Conservation (phyloP, 2,329 filamentous ascomycete genomes). For the Trichoderma atrobrunneum region DNA sequence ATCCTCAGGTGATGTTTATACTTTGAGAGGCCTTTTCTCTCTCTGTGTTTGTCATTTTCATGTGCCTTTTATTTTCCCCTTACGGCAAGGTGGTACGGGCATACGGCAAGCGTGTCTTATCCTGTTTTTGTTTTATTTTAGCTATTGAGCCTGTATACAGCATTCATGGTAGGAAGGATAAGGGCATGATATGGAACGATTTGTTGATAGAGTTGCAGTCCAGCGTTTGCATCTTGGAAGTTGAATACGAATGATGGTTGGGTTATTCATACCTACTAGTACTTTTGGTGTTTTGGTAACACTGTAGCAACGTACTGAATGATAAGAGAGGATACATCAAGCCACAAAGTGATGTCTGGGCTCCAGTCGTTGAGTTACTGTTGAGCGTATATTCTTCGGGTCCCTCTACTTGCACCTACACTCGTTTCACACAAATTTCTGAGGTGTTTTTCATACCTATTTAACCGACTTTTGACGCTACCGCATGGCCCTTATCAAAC, state of each 20-base stretch:
- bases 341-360: rapidly evolving
- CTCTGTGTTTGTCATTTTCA: background rate
- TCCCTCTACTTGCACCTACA: background rate
- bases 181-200: background rate
- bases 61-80: background rate
- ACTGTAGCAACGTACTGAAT: background rate
- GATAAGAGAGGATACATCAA: background rate
- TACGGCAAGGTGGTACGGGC: background rate
- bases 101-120: background rate
- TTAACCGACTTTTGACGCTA: too few relatives aligned
- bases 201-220: background rate
- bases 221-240: background rate
- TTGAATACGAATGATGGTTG: background rate
- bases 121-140: background rate
- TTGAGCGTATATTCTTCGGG: background rate
- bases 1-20: background rate
- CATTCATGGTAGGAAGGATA: background rate
- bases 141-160: background rate
- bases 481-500: background rate
- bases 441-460: background rate
- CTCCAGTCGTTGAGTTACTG: background rate
- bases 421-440: background rate
- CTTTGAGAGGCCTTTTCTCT: background rate
- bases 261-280: background rate
- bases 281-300: background rate